Conservation (phyloP, 2,329 filamentous ascomycete genomes). For the Curvularia sp. region DNA sequence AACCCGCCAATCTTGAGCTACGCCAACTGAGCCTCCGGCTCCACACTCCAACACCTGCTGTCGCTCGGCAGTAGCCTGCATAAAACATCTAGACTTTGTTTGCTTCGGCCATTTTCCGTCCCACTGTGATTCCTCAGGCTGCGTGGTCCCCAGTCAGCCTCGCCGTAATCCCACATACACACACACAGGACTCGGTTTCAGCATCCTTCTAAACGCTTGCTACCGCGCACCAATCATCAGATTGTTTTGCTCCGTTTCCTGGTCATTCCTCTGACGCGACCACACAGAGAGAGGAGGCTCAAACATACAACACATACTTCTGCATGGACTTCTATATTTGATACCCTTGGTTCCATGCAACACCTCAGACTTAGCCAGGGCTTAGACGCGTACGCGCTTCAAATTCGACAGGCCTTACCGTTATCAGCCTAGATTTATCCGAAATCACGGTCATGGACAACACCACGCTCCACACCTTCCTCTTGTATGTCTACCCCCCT, state of each 20-base stretch:
- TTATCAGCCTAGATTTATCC: constrained; percentile 40
- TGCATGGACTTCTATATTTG: constrained; percentile 45
- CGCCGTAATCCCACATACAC: constrained; percentile 36
- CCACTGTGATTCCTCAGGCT: constrained; percentile 24
- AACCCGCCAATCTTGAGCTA: constrained; percentile 42
- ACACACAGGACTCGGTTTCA: constrained; percentile 40
- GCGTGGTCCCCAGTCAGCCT: constrained; percentile 41
- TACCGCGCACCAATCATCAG: constrained; percentile 32
- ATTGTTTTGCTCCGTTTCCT: constrained; percentile 18
- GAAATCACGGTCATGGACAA: constrained; percentile 42
- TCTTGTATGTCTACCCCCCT: constrained; percentile 47
- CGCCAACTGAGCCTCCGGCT: constrained; percentile 25
- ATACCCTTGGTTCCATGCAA: constrained; percentile 29
- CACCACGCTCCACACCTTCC: constrained; percentile 72
- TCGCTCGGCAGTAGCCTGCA: constrained; percentile 28
- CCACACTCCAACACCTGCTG: constrained; percentile 18
- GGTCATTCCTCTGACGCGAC: constrained; percentile 26
- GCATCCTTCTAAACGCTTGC: constrained; percentile 31
- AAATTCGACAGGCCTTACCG: constrained; percentile 34
- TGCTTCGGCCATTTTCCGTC: constrained; percentile 28
- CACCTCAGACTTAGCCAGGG: constrained; percentile 25
- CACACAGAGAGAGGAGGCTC: constrained; percentile 37
- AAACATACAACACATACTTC: constrained; percentile 32
- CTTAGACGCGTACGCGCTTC: constrained; percentile 41
- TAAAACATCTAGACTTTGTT: constrained; percentile 30